Base-by-base conservation (phyloP, 805 yeast genomes). In the Saturnispora bothae region DNA sequence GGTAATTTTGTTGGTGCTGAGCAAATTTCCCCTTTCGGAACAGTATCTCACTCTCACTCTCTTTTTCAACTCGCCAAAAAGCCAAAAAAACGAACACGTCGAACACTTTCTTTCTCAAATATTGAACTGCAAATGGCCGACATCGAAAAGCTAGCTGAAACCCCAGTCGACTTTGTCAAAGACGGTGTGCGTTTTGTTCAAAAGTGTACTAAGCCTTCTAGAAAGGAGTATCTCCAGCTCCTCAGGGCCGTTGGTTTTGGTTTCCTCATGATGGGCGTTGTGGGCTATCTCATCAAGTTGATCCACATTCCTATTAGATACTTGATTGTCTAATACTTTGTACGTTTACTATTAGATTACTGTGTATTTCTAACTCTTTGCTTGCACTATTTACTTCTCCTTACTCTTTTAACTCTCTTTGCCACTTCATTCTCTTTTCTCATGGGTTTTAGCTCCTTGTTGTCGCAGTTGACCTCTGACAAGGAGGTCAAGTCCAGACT, bases 231-330 rank as follows among this genome's bases (percentile, higher is more conserved):
- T 70, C 52, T 78, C 43, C 80, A 81, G 63, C 82, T 89, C 56
- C 73, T 92, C 47, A 82, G 92, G 64, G 96, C 96, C 38, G 97
- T 89, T 38, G 97, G 97, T 53, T 71, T 88, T 47, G 98, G 98
- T 50, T 89, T 89, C 65, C 68, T 89, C 52, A 89, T 89, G 76
- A 92, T 89, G 88, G 98, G 98, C 57, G 81, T 84, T 53, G 94
- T 92, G 55, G 98, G 98, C 42, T 89, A 86, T 66, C 83, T 79
- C 55, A 92, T 92, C 65, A 89, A 89, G 67, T 75, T 89, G 58
- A 66, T 88, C 53, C 96, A 88, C 66, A 88, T 88, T 55, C 96
- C 96, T 58, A 85, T 88, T 68, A 82, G 96, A 71, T 88, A 85
- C 66, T 77, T 85, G 68, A 84, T 88, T 65, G 96, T 86, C 51